Conservation (phyloP, 129 eudicot genomes). For the Centella asiatica region DNA sequence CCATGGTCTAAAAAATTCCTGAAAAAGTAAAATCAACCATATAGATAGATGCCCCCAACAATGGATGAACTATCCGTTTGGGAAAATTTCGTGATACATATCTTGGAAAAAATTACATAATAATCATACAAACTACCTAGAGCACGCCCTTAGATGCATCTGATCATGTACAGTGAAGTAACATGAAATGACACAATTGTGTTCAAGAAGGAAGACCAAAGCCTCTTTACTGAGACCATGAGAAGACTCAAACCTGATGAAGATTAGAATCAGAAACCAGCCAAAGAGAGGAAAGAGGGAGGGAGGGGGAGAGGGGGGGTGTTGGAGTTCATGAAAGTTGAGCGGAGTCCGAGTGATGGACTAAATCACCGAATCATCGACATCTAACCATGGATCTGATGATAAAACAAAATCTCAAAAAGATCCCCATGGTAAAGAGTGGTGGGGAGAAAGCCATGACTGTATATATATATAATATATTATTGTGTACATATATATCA, state of each 20-base stretch:
- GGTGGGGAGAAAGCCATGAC: not conserved
- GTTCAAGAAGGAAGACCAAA: slow-evolving; percentile 12
- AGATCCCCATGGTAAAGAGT: slow-evolving; percentile 6
- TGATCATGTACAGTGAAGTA: not conserved
- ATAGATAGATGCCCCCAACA: slow-evolving; percentile 1
- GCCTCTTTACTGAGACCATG: too few species aligned
- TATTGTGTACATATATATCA: too few species aligned
- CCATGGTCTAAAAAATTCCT: not conserved
- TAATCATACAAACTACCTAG: not conserved
- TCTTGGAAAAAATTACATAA: not conserved
- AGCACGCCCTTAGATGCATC: not conserved
- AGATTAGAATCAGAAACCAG: slow-evolving; percentile 6
- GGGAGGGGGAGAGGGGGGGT: slow-evolving; percentile 22
- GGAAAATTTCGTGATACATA: not conserved
- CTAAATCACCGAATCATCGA: slow-evolving; percentile 19
- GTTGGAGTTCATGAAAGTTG: slow-evolving; percentile 31
- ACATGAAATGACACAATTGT: slow-evolving; percentile 30
- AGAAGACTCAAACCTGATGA: slow-evolving; percentile 5
- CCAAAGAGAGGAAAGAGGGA: too few species aligned
- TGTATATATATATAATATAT: not conserved
- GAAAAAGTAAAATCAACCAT: slow-evolving; percentile 1
- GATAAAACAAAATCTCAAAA: slow-evolving; percentile 25
- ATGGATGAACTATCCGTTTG: not conserved
- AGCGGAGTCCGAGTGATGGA: slow-evolving; percentile 18
- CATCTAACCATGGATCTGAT: slow-evolving; percentile 39